These are phyloP conservation scores for Aspergillus ochraceus DNA, from an alignment of 2,329 filamentous ascomycete species.

Conservation along the genomic window DNA sequence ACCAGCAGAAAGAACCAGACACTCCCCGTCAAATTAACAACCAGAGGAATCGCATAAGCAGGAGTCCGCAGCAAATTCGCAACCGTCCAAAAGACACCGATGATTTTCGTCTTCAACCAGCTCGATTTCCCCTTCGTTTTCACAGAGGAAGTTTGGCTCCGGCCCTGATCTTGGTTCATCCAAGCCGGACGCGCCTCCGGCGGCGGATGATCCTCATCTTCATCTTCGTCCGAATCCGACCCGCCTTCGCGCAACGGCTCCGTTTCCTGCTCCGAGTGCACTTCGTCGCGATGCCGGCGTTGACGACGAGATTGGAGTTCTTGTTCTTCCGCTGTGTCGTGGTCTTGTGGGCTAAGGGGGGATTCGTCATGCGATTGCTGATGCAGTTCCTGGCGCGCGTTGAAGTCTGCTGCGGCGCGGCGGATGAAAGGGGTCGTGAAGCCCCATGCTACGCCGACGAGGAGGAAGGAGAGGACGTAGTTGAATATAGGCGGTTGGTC, in stretches of 20 bases:
- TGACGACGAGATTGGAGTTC: not conserved
- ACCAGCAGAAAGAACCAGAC: constrained; percentile 97
- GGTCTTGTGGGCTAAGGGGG: not conserved
- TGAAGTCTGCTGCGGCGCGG: constrained; percentile 74
- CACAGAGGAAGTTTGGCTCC: no score
- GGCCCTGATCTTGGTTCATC: not conserved
- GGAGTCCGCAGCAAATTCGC: constrained; percentile 77
- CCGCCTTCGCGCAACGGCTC: not conserved
- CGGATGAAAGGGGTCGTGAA: constrained; percentile 92
- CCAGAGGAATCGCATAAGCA: constrained; percentile 77
- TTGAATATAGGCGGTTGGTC: constrained; percentile 58
- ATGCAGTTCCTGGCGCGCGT: constrained; percentile 50
- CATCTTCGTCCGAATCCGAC: not conserved
- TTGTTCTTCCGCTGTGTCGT: not conserved
- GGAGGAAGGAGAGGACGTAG: constrained; percentile 84
- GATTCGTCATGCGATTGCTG: constrained; percentile 11
- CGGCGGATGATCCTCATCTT: constrained; percentile 3
- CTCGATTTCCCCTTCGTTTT: constrained; percentile 35
- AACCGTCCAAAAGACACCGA: constrained; percentile 70
- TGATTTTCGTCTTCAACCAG: constrained; percentile 63
- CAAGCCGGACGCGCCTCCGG: not conserved
- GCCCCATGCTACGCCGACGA: constrained; percentile 91
- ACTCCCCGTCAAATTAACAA: constrained; percentile 88
- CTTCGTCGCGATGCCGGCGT: not conserved
- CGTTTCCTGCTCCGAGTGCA: not conserved